Evolutionary conservation across 23 red algal species (phyloP).

Genomic region (Chondrus crispus): DNA sequence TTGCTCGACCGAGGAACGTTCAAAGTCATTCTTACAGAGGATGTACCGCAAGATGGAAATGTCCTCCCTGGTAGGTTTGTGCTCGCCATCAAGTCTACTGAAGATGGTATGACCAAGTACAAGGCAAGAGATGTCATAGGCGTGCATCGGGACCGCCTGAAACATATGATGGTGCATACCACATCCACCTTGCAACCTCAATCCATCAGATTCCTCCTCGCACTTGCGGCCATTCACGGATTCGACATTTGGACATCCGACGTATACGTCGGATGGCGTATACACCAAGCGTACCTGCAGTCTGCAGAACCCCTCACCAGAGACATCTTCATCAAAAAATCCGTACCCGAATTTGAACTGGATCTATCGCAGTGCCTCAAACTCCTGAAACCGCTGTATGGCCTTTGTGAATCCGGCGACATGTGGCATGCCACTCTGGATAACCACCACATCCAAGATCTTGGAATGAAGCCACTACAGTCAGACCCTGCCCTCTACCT

Average conservation of each 20-base stretch:
- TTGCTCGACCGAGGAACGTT: background rate
- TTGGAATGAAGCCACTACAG: background rate
- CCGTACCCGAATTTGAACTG: background rate
- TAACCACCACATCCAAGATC: background rate
- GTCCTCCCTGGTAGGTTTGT: background rate
- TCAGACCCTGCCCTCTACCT: background rate
- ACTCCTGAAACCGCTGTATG: background rate
- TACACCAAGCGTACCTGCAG: conserved; percentile 5
- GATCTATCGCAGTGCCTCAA: background rate
- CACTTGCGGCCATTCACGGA: background rate
- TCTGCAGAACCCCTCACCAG: background rate
- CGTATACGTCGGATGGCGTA: too few relatives aligned
- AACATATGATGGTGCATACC: background rate
- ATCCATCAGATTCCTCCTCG: background rate
- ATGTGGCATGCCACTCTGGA: conserved; percentile 16
- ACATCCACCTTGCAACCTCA: background rate
- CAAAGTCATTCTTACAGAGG: background rate
- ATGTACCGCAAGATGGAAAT: background rate
- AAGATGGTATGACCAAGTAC: background rate
- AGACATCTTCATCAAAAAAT: background rate
- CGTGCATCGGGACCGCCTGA: background rate
- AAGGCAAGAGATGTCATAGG: background rate
- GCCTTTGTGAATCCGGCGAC: background rate
- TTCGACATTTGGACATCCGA: conserved; percentile 6
- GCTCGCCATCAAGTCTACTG: conserved; percentile 11